These are phyloP conservation scores for Globisporangium orthogonon DNA, from an alignment of 352 stramenopile genomes.

Conservation along the genomic window DNA sequence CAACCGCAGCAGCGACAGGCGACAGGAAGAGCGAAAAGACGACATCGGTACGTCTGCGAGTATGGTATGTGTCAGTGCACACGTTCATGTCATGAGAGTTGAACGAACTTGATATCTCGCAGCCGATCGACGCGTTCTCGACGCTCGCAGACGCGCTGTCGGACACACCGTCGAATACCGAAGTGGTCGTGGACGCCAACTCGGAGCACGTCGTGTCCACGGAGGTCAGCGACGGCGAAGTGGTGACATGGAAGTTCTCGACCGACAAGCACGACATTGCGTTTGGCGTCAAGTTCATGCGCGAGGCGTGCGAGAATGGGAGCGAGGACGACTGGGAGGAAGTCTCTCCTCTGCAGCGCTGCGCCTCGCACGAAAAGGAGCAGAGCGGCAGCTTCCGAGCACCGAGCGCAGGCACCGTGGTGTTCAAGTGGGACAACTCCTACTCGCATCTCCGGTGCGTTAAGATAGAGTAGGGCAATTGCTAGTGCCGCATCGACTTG, in stretches of 20 bases:
- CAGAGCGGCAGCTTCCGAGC: slow-evolving; percentile 34
- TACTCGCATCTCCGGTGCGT: slow-evolving; percentile 49
- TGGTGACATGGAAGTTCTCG: slow-evolving; percentile 43
- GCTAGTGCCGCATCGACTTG: background rate
- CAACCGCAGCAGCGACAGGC: background rate
- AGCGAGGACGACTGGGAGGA: slow-evolving; percentile 24
- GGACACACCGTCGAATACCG: slow-evolving; percentile 13
- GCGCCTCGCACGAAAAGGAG: slow-evolving; percentile 22
- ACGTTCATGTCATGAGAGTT: background rate
- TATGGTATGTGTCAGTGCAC: background rate
- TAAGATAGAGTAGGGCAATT: background rate
- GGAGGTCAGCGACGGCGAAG: slow-evolving; percentile 32
- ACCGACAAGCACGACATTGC: slow-evolving; percentile 44
- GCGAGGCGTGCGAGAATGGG: slow-evolving; percentile 24
- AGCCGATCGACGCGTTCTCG: slow-evolving; percentile 25
- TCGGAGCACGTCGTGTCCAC: slow-evolving; percentile 40
- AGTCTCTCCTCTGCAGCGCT: slow-evolving; percentile 28
- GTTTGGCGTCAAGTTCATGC: slow-evolving; percentile 44
- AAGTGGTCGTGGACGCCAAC: slow-evolving; percentile 34
- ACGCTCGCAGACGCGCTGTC: slow-evolving; percentile 20
- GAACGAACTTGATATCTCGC: slow-evolving; percentile 1
- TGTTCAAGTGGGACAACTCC: slow-evolving; percentile 60
- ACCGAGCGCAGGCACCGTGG: slow-evolving; percentile 25
- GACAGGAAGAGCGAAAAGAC: background rate
- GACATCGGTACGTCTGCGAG: background rate